A percentile compares a stretch with the other conserved stretches of the same genome.
These are phyloP conservation scores for Ascosphaera pollenicola DNA, from an alignment of 2,329 filamentous ascomycete species.

Conservation along the genomic window DNA sequence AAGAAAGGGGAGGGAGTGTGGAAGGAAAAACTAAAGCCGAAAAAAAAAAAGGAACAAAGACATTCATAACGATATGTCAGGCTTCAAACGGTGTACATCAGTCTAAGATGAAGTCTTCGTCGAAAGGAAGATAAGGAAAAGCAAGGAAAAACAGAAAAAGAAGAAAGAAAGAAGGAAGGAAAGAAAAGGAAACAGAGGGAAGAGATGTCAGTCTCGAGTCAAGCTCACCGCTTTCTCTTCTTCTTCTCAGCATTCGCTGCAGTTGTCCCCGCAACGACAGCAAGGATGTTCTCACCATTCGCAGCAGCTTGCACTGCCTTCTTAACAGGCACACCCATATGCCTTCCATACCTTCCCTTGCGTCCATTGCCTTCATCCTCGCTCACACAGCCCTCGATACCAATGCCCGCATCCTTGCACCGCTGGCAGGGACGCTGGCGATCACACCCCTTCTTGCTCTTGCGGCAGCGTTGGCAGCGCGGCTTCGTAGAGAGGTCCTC, in stretches of 20 bases:
- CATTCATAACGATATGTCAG: too few species aligned
- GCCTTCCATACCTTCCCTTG: conserved; percentile 68
- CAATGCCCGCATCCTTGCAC: conserved; percentile 89
- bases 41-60: not conserved
- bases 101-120: conserved; percentile 1
- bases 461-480: conserved; percentile 91
- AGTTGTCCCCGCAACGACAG: conserved; percentile 11
- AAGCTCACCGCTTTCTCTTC: conserved; percentile 41
- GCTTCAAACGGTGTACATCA: too few species aligned
- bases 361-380: conserved; percentile 96
- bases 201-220: not conserved
- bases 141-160: conserved; percentile 3
- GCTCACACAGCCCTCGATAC: conserved; percentile 81
- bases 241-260: conserved; percentile 36
- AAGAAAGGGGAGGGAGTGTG: not conserved
- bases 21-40: too few species aligned
- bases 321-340: conserved; percentile 47
- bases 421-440: conserved; percentile 84
- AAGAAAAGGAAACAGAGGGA: not conserved
- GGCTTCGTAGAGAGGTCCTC: conserved; percentile 90
- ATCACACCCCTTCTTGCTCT: conserved; percentile 99
- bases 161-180: not conserved
- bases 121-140: conserved; percentile 1
- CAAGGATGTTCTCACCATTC: conserved; percentile 19
- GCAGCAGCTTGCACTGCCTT: conserved; percentile 24